Base-by-base conservation (phyloP, 345 rosid genomes). In the Ceriops zippeliana region DNA sequence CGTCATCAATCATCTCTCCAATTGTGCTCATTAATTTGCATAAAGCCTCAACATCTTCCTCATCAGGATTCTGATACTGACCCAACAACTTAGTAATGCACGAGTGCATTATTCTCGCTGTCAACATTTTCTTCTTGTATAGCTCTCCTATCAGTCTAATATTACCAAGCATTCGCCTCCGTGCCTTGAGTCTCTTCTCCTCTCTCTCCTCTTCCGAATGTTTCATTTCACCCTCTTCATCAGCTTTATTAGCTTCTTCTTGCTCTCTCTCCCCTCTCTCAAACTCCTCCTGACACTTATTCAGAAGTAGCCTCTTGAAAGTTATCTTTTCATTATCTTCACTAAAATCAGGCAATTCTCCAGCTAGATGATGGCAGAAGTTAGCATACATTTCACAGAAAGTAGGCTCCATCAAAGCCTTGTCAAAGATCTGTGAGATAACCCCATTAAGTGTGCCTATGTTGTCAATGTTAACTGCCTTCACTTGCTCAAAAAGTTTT, bases 361-460 rank as follows among this genome's bases (percentile, higher is more conserved):
- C 81, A 51, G 96, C 89, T 42, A 92, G 93, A 75, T 72, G 82
- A 27, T 11, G 11, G 76, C 99, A 96, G 74, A 92, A 89, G 78
- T 89, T 77, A 16, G 96, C 96, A 85, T 92, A 95, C 97, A 95
- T 91, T 78, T 95, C 98, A 83, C 97, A 89, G 76, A 95, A 96
- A 62, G 99, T 96, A 59, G 98, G 99, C 83, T 96, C 99, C 92
- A 86, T 90, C 65, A 92, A 83, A 74, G 99, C 99, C 82, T 96
- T 92, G 80, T 92, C 97, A 82, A 92, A 96, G 73, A 96, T 96
- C 81, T 92, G 99, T 8, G 88, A 85, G 74, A 95, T 92, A 63
- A 92, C 90, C 52, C 93, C 89, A 20, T 53, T 71, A 73, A 96
- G 99, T 4, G 99, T 96, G 66, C 5, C 75, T 30, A 83, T 83